These are phyloP conservation scores for Ottelia alismoides DNA, from an alignment of 106 monocot genomes.

Conservation along the genomic window DNA sequence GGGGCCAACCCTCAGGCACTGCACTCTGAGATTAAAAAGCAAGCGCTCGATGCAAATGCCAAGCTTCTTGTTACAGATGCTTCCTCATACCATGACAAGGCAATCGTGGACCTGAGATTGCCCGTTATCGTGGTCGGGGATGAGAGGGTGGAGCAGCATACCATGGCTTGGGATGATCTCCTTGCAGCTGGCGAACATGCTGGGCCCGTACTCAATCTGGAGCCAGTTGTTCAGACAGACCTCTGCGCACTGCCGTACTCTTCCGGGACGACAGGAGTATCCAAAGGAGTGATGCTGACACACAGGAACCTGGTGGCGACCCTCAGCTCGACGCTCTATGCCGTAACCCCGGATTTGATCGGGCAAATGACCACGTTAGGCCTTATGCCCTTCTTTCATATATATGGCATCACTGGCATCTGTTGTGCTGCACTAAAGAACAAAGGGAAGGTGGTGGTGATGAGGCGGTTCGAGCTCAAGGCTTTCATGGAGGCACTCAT, in stretches of 20 bases:
- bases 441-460: slow-evolving; percentile 86
- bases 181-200: slow-evolving; percentile 49
- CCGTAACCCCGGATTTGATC: slow-evolving; percentile 33
- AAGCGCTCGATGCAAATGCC: slow-evolving; percentile 59
- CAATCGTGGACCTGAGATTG: slow-evolving; percentile 24
- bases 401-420: slow-evolving; percentile 91
- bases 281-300: slow-evolving; percentile 95
- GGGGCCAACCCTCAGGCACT: slow-evolving; percentile 61
- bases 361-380: slow-evolving; percentile 61
- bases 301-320: slow-evolving; percentile 84
- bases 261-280: slow-evolving; percentile 80
- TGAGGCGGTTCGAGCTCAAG: slow-evolving; percentile 57
- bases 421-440: slow-evolving; percentile 68
- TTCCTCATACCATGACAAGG: slow-evolving; percentile 46
- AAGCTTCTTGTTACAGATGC: slow-evolving; percentile 52
- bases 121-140: slow-evolving; percentile 46
- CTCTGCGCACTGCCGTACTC: slow-evolving; percentile 90
- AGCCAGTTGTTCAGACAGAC: slow-evolving; percentile 20
- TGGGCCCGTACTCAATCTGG: slow-evolving; percentile 5
- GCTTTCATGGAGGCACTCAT: slow-evolving; percentile 48
- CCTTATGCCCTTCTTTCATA: slow-evolving; percentile 95
- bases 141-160: neutral
- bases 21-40: slow-evolving; percentile 53
- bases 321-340: slow-evolving; percentile 57
- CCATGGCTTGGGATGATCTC: slow-evolving; percentile 58